These are phyloP conservation scores for Aspergillus funiculosus DNA, from an alignment of 495 filamentous ascomycete genomes.

Conservation along the genomic window DNA sequence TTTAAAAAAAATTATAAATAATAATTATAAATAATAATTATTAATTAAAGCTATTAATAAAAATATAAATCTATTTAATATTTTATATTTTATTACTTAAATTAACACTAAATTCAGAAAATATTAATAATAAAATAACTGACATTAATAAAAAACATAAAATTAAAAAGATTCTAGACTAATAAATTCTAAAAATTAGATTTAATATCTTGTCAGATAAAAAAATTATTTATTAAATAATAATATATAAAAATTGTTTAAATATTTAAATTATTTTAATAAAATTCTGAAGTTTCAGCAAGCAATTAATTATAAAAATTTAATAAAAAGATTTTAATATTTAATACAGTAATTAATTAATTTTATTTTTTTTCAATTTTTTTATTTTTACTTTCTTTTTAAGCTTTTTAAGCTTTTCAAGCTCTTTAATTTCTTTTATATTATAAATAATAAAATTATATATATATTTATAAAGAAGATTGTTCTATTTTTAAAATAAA, in stretches of 20 bases:
- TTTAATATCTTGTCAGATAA: slow-evolving; percentile 4
- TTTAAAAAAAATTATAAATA: too few relatives aligned
- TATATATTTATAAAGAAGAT: too few relatives aligned
- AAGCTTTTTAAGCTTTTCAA: too few relatives aligned
- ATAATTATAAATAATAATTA: too few relatives aligned
- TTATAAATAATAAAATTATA: too few relatives aligned
- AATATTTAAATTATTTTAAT: background rate
- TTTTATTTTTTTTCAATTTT: too few relatives aligned
- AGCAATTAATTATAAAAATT: background rate
- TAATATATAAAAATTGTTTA: background rate
- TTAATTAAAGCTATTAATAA: slow-evolving; percentile 1
- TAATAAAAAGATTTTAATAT: too few relatives aligned
- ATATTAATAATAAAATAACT: background rate
- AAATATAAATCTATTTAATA: slow-evolving; percentile 1
- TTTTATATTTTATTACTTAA: slow-evolving; percentile 3
- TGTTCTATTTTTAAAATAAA: too few relatives aligned
- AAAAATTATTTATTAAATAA: background rate
- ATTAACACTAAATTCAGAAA: background rate
- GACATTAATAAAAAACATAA: slow-evolving; percentile 3
- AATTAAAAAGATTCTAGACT: background rate
- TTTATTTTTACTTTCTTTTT: too few relatives aligned
- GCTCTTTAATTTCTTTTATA: too few relatives aligned
- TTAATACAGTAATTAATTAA: too few relatives aligned
- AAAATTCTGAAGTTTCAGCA: background rate
- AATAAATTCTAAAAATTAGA: background rate